Evolutionary conservation across 495 filamentous ascomycete species (phyloP), one percentile per base, ranked within the genome.

Genomic region (Neurospora intermedia): DNA sequence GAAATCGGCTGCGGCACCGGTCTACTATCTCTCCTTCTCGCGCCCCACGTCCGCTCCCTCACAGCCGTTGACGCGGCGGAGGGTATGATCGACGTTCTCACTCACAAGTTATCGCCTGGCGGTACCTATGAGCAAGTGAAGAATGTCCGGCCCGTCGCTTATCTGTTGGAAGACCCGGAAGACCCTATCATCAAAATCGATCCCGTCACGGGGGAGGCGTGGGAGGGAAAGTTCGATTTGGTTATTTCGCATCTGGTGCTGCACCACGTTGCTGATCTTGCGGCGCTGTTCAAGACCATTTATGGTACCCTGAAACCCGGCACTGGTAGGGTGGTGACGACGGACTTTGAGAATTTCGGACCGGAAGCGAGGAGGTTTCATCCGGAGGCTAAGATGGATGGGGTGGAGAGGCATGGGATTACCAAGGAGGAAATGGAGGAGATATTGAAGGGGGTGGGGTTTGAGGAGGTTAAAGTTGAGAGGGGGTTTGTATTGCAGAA

Each of bases 1-100:
- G 87, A 89, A 78, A 84, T 89, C 16, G 87, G 87, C 71, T 88
- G 87, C 75, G 87, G 87, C 27, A 89, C 87, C 13, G 87, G 87
- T 69, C 80, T 88, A 6, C 80, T 89, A 2, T 87, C 85, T 2
- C 81, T 86, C 18, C 78, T 75, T 4, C 78, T 88, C 38, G 83
- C 86, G 0, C 85, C 86, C 0, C 66, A 77, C 9, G 78, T 80
- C 5, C 78, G 77, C 59, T 80, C 78, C 39, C 76, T 88, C 20
- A 82, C 85, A 15, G 86, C 85, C 40, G 80, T 89, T 15, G 87
- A 89, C 71, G 78, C 83, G 0, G 84, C 87, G 9, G 72, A 81
- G 20, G 87, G 87, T 69, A 89, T 89, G 87, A 85, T 89, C 69
- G 78, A 79, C 2, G 83, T 82, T n/a, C 77, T 88, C 20, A 75